phyloP scores from a whole-genome alignment of 371 early-diverging fungal genomes.

The Mycotypha africana region DNA sequence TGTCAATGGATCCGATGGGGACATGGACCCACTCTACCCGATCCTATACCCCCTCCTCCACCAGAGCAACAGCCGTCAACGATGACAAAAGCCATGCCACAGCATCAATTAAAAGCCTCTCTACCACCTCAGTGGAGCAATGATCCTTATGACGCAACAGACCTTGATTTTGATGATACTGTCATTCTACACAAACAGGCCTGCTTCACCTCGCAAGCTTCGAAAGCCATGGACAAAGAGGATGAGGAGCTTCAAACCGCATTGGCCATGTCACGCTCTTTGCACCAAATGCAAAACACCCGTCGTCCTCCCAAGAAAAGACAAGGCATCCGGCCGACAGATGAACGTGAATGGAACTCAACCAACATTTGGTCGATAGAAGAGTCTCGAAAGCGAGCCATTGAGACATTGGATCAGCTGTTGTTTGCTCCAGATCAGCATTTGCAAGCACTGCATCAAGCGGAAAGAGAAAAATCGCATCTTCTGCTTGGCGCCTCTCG shows the following conservation, averaged over 20 bases:
- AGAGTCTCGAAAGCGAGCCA: constrained; percentile 5
- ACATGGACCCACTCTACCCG: constrained; percentile 7
- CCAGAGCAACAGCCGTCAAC: not conserved
- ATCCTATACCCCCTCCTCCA: not conserved
- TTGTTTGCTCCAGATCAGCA: not conserved
- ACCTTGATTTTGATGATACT: not conserved
- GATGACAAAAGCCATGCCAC: too few relatives aligned
- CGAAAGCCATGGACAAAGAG: constrained; percentile 9
- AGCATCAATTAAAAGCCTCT: not conserved
- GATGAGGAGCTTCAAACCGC: constrained; percentile 28
- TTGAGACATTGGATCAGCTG: constrained; percentile 1
- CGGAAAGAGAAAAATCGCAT: constrained; percentile 3
- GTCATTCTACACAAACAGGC: too few relatives aligned
- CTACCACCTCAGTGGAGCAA: too few relatives aligned
- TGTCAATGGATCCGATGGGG: constrained; percentile 35
- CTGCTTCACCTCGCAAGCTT: too few relatives aligned
- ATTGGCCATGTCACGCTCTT: constrained; percentile 18
- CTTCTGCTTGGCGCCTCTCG: constrained; percentile 1
- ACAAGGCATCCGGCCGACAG: not conserved
- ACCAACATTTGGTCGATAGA: constrained; percentile 18
- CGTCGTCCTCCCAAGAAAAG: not conserved
- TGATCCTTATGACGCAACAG: too few relatives aligned
- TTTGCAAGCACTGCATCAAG: not conserved
- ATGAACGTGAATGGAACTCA: constrained; percentile 9
- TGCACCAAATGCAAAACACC: constrained; percentile 2